Conservation (phyloP, 2,329 filamentous ascomycete genomes). For the Chrysoporthe deuterocubensis region DNA sequence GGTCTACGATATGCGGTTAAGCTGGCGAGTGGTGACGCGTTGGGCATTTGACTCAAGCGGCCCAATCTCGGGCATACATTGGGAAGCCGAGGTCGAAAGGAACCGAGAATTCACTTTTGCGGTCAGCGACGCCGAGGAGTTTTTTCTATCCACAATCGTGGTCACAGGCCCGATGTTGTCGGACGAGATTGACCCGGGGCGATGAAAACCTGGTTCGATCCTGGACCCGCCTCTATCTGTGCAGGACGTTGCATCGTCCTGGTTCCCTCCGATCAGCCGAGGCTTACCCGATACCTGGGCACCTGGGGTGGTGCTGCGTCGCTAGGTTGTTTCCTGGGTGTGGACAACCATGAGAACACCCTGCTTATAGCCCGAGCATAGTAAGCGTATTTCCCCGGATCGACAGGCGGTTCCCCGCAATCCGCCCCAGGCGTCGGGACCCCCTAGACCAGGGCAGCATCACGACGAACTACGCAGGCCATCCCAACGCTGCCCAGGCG, state of each 20-base stretch:
- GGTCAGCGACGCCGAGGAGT: neutral
- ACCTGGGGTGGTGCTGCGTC: neutral
- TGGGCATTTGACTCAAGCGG: neutral
- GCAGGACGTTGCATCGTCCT: neutral
- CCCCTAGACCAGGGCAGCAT: neutral
- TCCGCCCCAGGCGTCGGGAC: constrained; percentile 3
- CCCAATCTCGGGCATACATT: neutral
- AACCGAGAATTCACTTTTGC: neutral
- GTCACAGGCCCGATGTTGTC: neutral
- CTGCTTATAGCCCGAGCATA: neutral
- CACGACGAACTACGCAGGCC: neutral
- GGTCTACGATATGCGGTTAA: neutral
- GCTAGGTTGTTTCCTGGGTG: too few relatives aligned
- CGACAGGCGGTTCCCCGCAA: constrained; percentile 13
- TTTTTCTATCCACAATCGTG: neutral
- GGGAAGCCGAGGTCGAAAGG: neutral
- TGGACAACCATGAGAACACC: neutral
- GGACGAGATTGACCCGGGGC: neutral
- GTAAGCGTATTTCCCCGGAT: constrained; percentile 9
- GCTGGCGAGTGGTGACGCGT: neutral
- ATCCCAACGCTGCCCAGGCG: neutral
- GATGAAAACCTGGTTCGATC: neutral
- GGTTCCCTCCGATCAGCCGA: neutral
- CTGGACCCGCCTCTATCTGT: neutral
- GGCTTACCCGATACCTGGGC: constrained; percentile 9